phyloP scores from a whole-genome alignment of 768 basidiomycete genomes.

The Rhodosporidiobolus sp. region DNA sequence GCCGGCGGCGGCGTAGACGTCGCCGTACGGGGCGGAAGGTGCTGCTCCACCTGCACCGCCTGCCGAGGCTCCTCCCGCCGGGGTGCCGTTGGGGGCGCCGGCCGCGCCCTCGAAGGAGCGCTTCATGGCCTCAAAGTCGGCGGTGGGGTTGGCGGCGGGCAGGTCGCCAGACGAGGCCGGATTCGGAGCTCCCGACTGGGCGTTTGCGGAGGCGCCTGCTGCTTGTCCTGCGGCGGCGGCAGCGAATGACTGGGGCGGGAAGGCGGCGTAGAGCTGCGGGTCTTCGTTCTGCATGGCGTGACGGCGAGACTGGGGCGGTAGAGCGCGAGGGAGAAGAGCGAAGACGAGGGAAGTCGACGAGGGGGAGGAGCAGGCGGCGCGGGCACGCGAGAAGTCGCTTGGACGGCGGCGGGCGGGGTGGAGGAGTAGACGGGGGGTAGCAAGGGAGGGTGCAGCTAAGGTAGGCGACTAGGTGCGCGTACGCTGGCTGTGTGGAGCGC shows the following conservation, averaged over 20 bases:
- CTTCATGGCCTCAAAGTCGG: constrained; percentile 38
- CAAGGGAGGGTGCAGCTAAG: no score
- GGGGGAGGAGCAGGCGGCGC: not conserved
- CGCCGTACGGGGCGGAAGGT: constrained; percentile 1
- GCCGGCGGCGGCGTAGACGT: constrained; percentile 18
- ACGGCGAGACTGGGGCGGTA: not conserved
- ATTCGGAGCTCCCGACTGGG: no score
- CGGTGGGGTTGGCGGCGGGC: not conserved
- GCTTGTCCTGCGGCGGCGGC: not conserved
- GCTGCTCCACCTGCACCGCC: no score
- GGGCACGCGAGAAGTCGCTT: not conserved
- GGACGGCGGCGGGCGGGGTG: not conserved
- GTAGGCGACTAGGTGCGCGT: no score
- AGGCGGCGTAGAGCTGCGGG: not conserved
- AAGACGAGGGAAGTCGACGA: not conserved
- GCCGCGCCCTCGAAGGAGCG: constrained; percentile 27
- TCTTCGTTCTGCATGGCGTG: constrained; percentile 3
- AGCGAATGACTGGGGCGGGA: constrained; percentile 4
- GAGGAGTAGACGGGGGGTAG: not conserved
- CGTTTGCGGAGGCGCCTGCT: not conserved
- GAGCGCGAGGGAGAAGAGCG: not conserved
- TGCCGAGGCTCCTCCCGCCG: no score
- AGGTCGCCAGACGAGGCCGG: not conserved
- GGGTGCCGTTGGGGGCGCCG: not conserved
- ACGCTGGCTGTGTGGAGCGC: no score